A percentile compares a stretch with the other conserved stretches of the same genome.
phyloP scores from a whole-genome alignment of 495 filamentous ascomycete genomes.

The Lichina pygmaea region DNA sequence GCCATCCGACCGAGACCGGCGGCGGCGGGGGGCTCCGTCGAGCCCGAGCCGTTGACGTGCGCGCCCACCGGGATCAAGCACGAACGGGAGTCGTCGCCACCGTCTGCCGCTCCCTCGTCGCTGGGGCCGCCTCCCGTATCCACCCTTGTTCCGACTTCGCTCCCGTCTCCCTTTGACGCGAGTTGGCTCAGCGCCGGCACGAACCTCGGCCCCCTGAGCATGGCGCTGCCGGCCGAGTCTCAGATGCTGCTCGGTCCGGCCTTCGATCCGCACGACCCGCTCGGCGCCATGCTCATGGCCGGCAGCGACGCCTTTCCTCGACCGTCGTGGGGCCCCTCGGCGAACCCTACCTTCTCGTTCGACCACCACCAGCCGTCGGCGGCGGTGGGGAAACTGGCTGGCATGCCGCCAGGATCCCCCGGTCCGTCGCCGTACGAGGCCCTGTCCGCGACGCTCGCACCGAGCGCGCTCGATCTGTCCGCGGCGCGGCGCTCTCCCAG shows the following conservation, averaged over 20 bases:
- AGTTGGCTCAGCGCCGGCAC: neutral
- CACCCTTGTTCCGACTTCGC: neutral
- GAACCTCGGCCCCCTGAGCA: conserved; percentile 1
- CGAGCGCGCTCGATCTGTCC: neutral
- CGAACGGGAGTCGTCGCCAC: neutral
- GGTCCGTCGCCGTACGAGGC: neutral
- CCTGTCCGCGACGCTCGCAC: neutral
- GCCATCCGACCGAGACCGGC: neutral
- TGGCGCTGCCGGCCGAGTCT: conserved; percentile 1
- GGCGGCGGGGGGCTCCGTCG: neutral
- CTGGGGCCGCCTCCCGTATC: neutral
- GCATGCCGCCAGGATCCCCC: neutral
- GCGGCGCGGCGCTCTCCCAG: neutral
- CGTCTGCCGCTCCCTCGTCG: neutral
- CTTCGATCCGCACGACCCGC: neutral
- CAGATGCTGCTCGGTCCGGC: conserved; percentile 1
- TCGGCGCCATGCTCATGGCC: conserved; percentile 1
- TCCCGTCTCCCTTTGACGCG: neutral
- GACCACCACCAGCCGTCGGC: neutral
- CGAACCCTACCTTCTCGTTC: neutral
- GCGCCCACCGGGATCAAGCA: neutral
- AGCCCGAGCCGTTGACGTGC: neutral
- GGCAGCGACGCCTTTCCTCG: neutral
- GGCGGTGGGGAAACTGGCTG: neutral
- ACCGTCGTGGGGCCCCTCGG: neutral